phyloP scores from a whole-genome alignment of 2,329 filamentous ascomycete genomes.

The Kalmusia sp. region DNA sequence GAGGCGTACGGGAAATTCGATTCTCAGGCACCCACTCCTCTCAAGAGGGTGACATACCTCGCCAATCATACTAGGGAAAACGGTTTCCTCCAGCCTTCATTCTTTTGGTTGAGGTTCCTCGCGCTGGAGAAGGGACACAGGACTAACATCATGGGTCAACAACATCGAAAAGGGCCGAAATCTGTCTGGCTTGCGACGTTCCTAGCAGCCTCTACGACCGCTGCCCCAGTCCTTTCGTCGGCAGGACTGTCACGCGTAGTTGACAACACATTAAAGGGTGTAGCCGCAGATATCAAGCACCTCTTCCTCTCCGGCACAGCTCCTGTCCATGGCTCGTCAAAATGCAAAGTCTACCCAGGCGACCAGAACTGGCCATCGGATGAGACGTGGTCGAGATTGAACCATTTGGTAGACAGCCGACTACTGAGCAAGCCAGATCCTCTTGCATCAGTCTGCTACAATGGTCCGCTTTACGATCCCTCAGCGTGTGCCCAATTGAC shows the following conservation, averaged over 20 bases:
- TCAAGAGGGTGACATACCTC: neutral
- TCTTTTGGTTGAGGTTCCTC: constrained; percentile 1
- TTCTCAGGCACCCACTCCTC: neutral
- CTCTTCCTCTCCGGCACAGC: constrained; percentile 27
- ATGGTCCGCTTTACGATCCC: constrained; percentile 34
- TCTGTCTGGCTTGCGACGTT: constrained; percentile 30
- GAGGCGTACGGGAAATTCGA: neutral
- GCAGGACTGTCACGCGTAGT: constrained; percentile 9
- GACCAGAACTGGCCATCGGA: constrained; percentile 57
- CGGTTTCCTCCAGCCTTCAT: constrained; percentile 1
- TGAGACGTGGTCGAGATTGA: constrained; percentile 55
- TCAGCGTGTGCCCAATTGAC: constrained; percentile 38
- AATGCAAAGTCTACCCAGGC: constrained; percentile 59
- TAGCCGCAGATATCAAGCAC: constrained; percentile 23
- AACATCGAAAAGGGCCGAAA: constrained; percentile 19
- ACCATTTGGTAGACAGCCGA: constrained; percentile 42
- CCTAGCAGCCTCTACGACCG: constrained; percentile 28
- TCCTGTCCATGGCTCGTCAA: constrained; percentile 21
- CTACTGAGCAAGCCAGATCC: constrained; percentile 36
- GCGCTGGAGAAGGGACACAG: constrained; percentile 2
- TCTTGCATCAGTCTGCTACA: constrained; percentile 43
- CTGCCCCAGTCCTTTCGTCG: constrained; percentile 25
- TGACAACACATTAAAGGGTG: constrained; percentile 28
- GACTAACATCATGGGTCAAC: constrained; percentile 10
- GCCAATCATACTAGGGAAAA: constrained; percentile 1